These are phyloP conservation scores for Quercus phellos DNA, from an alignment of 331 rosid species.

Conservation along the genomic window DNA sequence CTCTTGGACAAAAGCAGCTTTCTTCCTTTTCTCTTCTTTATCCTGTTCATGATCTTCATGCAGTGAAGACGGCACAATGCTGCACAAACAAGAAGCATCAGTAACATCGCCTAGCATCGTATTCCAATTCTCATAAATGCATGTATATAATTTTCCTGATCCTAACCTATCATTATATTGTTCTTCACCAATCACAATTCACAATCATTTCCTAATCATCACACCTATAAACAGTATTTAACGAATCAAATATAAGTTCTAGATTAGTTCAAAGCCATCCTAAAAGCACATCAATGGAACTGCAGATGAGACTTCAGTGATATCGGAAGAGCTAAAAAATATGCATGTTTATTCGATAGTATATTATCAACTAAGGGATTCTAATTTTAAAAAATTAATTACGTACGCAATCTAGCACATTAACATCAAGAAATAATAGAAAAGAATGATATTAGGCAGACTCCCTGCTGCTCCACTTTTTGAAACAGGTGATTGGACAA, in stretches of 20 bases:
- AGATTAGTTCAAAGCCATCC: neutral
- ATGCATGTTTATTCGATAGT: neutral
- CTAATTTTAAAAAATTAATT: too few relatives aligned
- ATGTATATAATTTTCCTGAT: neutral
- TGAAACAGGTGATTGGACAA: neutral
- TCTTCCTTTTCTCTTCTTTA: conserved; percentile 51
- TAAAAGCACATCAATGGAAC: neutral
- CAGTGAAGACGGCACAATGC: conserved; percentile 28
- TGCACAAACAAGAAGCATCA: conserved; percentile 32
- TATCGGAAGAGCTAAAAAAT: neutral
- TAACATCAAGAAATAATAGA: neutral
- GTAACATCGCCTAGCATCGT: conserved; percentile 4
- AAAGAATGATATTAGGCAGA: neutral
- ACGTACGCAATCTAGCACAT: neutral
- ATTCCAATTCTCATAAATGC: conserved; percentile 3
- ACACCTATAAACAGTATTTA: neutral
- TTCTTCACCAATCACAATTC: neutral
- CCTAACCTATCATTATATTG: neutral
- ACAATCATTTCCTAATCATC: neutral
- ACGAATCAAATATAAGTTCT: neutral
- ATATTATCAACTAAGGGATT: neutral
- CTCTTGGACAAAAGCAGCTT: conserved; percentile 62
- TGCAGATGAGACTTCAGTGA: neutral
- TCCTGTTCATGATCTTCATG: conserved; percentile 38
- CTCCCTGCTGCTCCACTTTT: neutral